Evolutionary conservation across 2,329 filamentous ascomycete species (phyloP).

Genomic region (Phyllosticta capitalensis): DNA sequence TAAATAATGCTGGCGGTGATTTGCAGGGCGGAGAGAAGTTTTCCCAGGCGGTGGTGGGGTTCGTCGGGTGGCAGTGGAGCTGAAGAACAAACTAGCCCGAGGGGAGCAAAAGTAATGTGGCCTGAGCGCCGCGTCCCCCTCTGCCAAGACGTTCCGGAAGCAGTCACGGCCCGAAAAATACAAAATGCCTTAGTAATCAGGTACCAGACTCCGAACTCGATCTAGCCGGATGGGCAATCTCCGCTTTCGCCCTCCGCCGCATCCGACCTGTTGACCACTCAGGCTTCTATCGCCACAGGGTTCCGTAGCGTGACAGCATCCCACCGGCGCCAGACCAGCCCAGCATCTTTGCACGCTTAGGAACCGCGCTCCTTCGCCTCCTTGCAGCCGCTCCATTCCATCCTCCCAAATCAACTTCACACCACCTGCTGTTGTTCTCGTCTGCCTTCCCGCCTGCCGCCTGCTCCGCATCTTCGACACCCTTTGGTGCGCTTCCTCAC

Average conservation of each 20-base stretch:
- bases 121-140: too few relatives aligned
- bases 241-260: slow-evolving; percentile 1
- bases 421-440: too few relatives aligned
- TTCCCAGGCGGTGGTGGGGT: slow-evolving; percentile 10
- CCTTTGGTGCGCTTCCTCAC: neutral
- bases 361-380: slow-evolving; percentile 22
- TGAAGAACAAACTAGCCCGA: neutral
- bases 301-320: neutral
- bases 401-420: neutral
- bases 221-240: slow-evolving; percentile 6
- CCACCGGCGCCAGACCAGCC: neutral
- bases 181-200: too few relatives aligned
- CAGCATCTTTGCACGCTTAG: slow-evolving; percentile 20
- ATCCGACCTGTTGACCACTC: neutral
- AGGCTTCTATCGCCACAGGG: slow-evolving; percentile 1
- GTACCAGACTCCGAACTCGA: too few relatives aligned
- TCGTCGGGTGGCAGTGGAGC: neutral
- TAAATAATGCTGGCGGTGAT: slow-evolving; percentile 4
- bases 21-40: slow-evolving; percentile 6
- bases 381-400: neutral
- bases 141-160: too few relatives aligned
- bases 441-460: slow-evolving; percentile 10
- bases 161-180: too few relatives aligned
- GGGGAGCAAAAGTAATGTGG: neutral
- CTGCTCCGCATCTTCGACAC: slow-evolving; percentile 12